Conservation (phyloP, 2,329 filamentous ascomycete species). For the Hymenoscyphus repandus region DNA sequence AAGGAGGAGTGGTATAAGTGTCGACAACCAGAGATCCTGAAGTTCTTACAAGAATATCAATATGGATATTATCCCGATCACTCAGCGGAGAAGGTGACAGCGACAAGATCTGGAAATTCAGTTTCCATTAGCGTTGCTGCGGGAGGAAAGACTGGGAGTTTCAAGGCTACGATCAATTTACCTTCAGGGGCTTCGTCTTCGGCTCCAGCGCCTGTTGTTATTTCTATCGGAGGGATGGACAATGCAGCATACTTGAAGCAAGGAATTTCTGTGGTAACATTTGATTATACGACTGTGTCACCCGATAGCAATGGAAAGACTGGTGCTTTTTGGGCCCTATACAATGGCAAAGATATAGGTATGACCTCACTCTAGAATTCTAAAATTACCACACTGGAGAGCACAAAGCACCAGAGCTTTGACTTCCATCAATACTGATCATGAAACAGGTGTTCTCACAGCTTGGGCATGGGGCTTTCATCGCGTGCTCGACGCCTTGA, state of each 20-base stretch:
- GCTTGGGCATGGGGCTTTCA: constrained; percentile 37
- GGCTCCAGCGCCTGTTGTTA: constrained; percentile 40
- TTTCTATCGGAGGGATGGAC: constrained; percentile 45
- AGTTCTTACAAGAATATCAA: constrained; percentile 46
- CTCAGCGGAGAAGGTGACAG: constrained; percentile 40
- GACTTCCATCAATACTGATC: background rate
- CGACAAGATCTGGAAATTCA: constrained; percentile 41
- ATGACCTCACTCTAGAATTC: constrained; percentile 7
- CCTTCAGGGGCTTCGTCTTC: constrained; percentile 32
- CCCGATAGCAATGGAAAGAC: constrained; percentile 45
- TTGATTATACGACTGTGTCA: constrained; percentile 43
- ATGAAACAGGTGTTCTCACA: constrained; percentile 28
- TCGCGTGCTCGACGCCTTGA: constrained; percentile 33
- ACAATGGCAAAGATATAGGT: constrained; percentile 45
- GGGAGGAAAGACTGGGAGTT: constrained; percentile 39
- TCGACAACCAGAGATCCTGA: constrained; percentile 45
- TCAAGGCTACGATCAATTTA: constrained; percentile 39
- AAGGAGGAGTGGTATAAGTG: constrained; percentile 44
- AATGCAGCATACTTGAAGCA: constrained; percentile 41
- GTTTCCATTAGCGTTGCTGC: constrained; percentile 39
- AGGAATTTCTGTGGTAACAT: constrained; percentile 44
- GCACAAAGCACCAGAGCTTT: background rate
- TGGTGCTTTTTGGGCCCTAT: constrained; percentile 45
- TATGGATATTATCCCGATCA: constrained; percentile 48
- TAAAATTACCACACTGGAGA: background rate